Percentiles rank a stretch among this genome's conserved stretches.
phyloP scores from a whole-genome alignment of 495 filamentous ascomycete genomes.

The Neurospora sp. region DNA sequence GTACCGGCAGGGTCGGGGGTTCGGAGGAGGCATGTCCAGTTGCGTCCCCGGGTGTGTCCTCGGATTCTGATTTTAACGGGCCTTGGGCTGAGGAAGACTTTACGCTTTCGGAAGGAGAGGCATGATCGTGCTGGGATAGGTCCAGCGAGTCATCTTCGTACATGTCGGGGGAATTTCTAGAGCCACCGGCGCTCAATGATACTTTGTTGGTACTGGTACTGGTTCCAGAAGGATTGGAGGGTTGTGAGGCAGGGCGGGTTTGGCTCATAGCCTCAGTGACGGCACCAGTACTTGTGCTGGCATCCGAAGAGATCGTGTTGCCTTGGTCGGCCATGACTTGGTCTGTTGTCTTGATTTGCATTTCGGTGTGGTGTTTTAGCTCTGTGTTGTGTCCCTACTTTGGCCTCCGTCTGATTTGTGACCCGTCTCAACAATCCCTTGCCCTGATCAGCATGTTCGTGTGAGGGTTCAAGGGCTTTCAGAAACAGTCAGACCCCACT shows the following conservation, averaged over 20 bases:
- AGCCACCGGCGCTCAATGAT: slow-evolving; percentile 4
- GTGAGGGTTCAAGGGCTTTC: not conserved
- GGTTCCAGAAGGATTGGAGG: slow-evolving; percentile 12
- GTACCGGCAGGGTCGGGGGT: slow-evolving; percentile 45
- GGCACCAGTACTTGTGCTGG: slow-evolving; percentile 1
- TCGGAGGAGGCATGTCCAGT: slow-evolving; percentile 11
- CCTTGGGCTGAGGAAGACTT: slow-evolving; percentile 9
- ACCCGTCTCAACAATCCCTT: not conserved
- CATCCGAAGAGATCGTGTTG: not conserved
- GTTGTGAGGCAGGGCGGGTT: slow-evolving; percentile 15
- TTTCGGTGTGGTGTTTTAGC: not conserved
- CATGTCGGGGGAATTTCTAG: slow-evolving; percentile 17
- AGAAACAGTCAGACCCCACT: not conserved
- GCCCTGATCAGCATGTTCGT: not conserved
- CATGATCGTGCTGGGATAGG: slow-evolving; percentile 21
- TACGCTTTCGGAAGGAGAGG: slow-evolving; percentile 22
- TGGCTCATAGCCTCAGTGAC: not conserved
- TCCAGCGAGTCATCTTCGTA: slow-evolving; percentile 27
- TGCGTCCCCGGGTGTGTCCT: slow-evolving; percentile 7
- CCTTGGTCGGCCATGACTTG: not conserved
- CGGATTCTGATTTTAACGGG: slow-evolving; percentile 18
- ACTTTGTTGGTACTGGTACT: slow-evolving; percentile 10
- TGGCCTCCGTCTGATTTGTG: not conserved
- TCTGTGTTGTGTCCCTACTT: not conserved
- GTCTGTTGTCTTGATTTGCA: not conserved